phyloP scores from a whole-genome alignment of 176 grass and related monocot genomes.

The Raddia guianensis region DNA sequence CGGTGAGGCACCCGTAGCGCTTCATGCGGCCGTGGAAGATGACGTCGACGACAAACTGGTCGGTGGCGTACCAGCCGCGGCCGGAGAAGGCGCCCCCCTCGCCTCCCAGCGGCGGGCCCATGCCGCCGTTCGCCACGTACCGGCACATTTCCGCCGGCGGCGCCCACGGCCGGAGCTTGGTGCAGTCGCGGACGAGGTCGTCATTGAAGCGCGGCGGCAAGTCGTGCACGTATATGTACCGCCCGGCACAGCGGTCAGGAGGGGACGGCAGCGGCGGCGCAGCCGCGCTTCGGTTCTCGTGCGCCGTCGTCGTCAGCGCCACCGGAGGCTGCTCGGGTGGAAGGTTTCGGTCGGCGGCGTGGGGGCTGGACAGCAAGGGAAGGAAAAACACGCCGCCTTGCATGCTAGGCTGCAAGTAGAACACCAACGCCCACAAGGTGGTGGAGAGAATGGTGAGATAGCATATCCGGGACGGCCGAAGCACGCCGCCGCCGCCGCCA shows the following conservation, averaged over 20 bases:
- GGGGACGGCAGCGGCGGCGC: not conserved
- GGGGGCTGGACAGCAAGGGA: not conserved
- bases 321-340: not conserved
- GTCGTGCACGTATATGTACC: conserved; percentile 76
- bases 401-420: not conserved
- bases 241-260: conserved; percentile 51
- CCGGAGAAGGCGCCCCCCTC: conserved; percentile 45
- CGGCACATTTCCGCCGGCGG: conserved; percentile 71
- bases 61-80: conserved; percentile 68
- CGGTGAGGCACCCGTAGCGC: conserved; percentile 64
- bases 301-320: not conserved
- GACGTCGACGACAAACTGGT: conserved; percentile 76
- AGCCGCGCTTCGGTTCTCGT: not conserved
- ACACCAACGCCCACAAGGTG: not conserved
- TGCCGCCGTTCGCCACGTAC: conserved; percentile 62
- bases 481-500: not conserved
- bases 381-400: not conserved
- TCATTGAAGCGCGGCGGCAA: conserved; percentile 66
- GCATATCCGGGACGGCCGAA: conserved; percentile 11
- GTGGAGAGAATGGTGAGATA: conserved; percentile 1
- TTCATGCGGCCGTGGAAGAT: conserved; percentile 73
- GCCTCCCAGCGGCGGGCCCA: conserved; percentile 48
- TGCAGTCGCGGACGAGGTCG: conserved; percentile 61
- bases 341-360: not conserved
- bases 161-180: conserved; percentile 54